These are phyloP conservation scores for Trichoderma endophyticum DNA, from an alignment of 2,329 filamentous ascomycete species.

Conservation along the genomic window DNA sequence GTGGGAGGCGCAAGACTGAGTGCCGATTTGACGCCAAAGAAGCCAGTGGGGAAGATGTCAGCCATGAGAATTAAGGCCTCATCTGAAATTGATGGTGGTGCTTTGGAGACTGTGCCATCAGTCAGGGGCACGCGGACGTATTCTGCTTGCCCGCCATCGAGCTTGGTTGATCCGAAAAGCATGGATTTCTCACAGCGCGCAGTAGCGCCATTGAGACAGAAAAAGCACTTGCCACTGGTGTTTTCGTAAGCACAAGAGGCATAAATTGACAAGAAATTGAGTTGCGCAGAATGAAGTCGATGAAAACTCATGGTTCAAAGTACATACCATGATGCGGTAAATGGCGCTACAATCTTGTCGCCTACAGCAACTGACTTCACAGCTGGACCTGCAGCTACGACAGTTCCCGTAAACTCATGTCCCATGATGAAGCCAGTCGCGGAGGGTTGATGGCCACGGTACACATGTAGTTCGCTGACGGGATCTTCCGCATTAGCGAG, in stretches of 20 bases:
- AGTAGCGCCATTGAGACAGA: constrained; percentile 73
- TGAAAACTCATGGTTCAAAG: background rate
- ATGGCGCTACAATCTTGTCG: constrained; percentile 78
- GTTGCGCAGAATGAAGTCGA: background rate
- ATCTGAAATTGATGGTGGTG: constrained; percentile 64
- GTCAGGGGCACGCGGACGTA: constrained; percentile 79
- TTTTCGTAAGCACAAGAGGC: background rate
- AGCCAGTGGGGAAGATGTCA: constrained; percentile 87
- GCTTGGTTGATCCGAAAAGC: constrained; percentile 65
- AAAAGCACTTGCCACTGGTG: constrained; percentile 65
- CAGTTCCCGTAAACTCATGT: constrained; percentile 81
- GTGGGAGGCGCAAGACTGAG: constrained; percentile 57
- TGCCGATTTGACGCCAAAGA: constrained; percentile 76
- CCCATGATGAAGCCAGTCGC: constrained; percentile 66
- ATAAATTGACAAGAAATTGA: background rate
- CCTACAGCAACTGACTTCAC: constrained; percentile 70
- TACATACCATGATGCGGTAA: constrained; percentile 72
- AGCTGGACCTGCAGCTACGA: constrained; percentile 63
- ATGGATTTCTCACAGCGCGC: constrained; percentile 69
- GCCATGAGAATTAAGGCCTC: constrained; percentile 81
- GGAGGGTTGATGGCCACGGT: constrained; percentile 74
- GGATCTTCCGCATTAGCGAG: background rate
- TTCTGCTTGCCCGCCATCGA: constrained; percentile 80
- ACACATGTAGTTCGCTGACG: constrained; percentile 71
- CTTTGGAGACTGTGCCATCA: constrained; percentile 74